Evolutionary conservation across 1,284 basidiomycete species (phyloP).

Genomic region (Microbotryum lychnidis-dioicae): DNA sequence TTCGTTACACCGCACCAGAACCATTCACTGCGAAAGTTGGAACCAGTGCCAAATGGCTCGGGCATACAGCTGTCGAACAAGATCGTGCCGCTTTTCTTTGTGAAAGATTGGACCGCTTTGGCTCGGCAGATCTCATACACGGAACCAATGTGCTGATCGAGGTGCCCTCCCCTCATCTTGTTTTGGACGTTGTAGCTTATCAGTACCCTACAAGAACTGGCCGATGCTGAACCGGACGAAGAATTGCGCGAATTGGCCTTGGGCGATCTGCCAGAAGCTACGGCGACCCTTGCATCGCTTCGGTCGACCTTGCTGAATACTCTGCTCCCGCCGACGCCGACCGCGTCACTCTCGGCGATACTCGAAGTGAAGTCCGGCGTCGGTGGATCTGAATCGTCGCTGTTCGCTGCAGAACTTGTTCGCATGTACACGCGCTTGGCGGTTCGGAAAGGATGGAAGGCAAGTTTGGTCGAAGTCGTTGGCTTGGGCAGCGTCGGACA

Average conservation of each 20-base stretch:
- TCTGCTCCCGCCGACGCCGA: conserved; percentile 62
- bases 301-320: conserved; percentile 56
- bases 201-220: conserved; percentile 12
- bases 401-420: conserved; percentile 72
- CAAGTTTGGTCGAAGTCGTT: conserved; percentile 37
- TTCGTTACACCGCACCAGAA: no score
- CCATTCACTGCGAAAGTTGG: no score
- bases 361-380: conserved; percentile 89
- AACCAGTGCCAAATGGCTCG: no score
- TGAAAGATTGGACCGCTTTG: no score
- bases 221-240: conserved; percentile 47
- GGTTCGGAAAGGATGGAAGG: conserved; percentile 43
- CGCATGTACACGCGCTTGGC: conserved; percentile 76
- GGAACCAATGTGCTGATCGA: no score
- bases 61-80: no score
- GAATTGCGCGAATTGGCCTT: conserved; percentile 65
- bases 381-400: conserved; percentile 77
- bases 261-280: conserved; percentile 57
- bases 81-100: no score
- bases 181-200: conserved; percentile 11
- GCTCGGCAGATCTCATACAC: no score
- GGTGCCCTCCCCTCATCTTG: no score
- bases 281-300: conserved; percentile 47
- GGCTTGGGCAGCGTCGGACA: conserved; percentile 19
- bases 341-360: conserved; percentile 62